Evolutionary conservation across 768 basidiomycete genomes (phyloP).

Genomic region (Pluteus cervinus): DNA sequence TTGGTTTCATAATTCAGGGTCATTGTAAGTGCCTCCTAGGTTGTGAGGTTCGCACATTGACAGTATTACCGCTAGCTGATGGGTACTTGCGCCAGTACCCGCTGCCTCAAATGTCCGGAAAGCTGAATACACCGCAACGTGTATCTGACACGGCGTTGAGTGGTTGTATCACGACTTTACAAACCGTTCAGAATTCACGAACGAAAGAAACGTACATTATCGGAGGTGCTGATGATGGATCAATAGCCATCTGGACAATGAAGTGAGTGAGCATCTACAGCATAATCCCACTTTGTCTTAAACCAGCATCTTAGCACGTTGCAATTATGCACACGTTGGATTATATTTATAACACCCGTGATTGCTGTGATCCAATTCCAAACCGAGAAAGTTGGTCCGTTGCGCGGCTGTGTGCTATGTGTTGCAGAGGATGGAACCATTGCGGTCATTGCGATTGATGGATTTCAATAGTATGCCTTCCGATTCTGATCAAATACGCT

Average conservation of each 20-base stretch:
- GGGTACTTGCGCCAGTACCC: slow-evolving; percentile 44
- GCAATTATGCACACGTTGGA: slow-evolving; percentile 64
- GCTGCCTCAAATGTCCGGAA: slow-evolving; percentile 31
- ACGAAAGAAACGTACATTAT: slow-evolving; percentile 60
- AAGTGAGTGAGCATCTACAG: slow-evolving; percentile 36
- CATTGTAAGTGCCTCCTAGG: slow-evolving; percentile 39
- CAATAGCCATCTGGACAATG: slow-evolving; percentile 66
- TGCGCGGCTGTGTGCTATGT: slow-evolving; percentile 68
- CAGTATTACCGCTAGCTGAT: slow-evolving; percentile 33
- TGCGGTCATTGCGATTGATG: slow-evolving; percentile 69
- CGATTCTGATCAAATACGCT: slow-evolving; percentile 3
- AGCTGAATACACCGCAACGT: slow-evolving; percentile 14
- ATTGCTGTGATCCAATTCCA: slow-evolving; percentile 49
- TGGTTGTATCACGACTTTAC: slow-evolving; percentile 44
- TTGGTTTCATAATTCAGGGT: slow-evolving; percentile 56
- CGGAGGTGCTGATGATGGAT: slow-evolving; percentile 76
- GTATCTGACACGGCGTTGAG: slow-evolving; percentile 42
- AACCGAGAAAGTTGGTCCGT: slow-evolving; percentile 43
- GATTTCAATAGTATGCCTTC: slow-evolving; percentile 61
- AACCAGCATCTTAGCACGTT: slow-evolving; percentile 51
- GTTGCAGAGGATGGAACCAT: slow-evolving; percentile 76
- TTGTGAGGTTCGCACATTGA: slow-evolving; percentile 14
- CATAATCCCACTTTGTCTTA: no score
- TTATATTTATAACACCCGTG: slow-evolving; percentile 65
- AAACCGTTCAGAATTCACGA: slow-evolving; percentile 48